These are phyloP conservation scores for Lichtheimia ramosa DNA, from an alignment of 371 early-diverging fungal genomes.

Conservation along the genomic window DNA sequence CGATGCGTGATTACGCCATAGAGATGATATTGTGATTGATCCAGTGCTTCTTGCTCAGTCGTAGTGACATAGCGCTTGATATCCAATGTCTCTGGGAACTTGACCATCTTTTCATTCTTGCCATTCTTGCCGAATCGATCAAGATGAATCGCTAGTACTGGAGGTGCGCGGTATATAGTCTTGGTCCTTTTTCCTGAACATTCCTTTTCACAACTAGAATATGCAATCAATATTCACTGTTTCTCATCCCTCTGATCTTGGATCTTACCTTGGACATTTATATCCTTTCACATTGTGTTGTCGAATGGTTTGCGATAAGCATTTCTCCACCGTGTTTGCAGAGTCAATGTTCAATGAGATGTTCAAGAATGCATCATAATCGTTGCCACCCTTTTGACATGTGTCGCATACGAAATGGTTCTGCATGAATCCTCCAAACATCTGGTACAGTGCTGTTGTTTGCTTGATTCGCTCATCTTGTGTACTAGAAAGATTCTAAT, in stretches of 20 bases:
- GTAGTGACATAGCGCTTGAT: slow-evolving; percentile 32
- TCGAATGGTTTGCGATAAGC: slow-evolving; percentile 23
- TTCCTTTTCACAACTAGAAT: slow-evolving; percentile 55
- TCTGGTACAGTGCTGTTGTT: slow-evolving; percentile 76
- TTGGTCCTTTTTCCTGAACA: slow-evolving; percentile 49
- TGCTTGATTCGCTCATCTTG: slow-evolving; percentile 66
- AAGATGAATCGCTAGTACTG: slow-evolving; percentile 71
- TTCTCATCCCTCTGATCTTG: not conserved
- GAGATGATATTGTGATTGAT: slow-evolving; percentile 55
- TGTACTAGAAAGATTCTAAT: slow-evolving; percentile 33
- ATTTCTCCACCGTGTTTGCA: slow-evolving; percentile 59
- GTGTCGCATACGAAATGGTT: slow-evolving; percentile 67
- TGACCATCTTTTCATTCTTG: slow-evolving; percentile 42
- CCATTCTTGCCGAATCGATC: slow-evolving; percentile 79
- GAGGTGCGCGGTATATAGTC: slow-evolving; percentile 71
- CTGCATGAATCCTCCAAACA: slow-evolving; percentile 84
- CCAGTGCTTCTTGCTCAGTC: slow-evolving; percentile 28
- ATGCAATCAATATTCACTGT: not conserved
- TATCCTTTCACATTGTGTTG: slow-evolving; percentile 9
- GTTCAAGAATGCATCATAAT: slow-evolving; percentile 71
- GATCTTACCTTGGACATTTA: slow-evolving; percentile 28
- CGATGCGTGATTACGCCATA: slow-evolving; percentile 81
- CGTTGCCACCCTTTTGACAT: slow-evolving; percentile 71
- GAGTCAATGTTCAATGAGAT: slow-evolving; percentile 70
- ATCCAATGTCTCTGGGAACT: slow-evolving; percentile 47